Percentiles rank a stretch among this genome's conserved stretches.
phyloP scores from a whole-genome alignment of 176 grass and related monocot species.

The Carex littledalei region DNA sequence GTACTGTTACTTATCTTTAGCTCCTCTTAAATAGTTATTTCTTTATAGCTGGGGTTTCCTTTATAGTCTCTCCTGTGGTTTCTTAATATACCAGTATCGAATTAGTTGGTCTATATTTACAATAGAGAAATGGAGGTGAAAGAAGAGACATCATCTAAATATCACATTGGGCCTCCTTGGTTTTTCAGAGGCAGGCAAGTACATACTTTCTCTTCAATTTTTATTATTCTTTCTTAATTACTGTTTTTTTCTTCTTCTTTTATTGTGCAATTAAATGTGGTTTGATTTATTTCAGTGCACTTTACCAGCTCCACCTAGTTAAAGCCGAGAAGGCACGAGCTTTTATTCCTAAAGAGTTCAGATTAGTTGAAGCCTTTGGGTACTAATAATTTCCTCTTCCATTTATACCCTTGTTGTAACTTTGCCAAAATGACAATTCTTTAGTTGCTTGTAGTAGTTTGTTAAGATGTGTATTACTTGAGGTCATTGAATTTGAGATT shows the following conservation, averaged over 20 bases:
- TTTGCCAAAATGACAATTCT: neutral
- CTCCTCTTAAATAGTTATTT: neutral
- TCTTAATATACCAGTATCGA: neutral
- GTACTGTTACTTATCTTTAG: neutral
- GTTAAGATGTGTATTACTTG: slow-evolving; percentile 1
- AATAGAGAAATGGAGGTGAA: slow-evolving; percentile 35
- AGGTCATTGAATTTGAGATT: neutral
- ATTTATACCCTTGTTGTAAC: neutral
- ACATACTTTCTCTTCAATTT: slow-evolving; percentile 2
- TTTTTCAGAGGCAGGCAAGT: slow-evolving; percentile 85
- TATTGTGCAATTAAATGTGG: neutral
- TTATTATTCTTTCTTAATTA: neutral
- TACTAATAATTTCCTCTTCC: slow-evolving; percentile 11
- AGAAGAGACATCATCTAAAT: slow-evolving; percentile 32
- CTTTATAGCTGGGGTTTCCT: neutral
- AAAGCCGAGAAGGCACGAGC: slow-evolving; percentile 83
- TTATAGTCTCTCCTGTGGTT: neutral
- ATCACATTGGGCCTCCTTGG: slow-evolving; percentile 69
- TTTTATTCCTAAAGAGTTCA: slow-evolving; percentile 70
- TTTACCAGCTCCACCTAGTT: slow-evolving; percentile 95
- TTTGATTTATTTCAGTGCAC: slow-evolving; percentile 41
- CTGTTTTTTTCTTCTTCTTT: neutral
- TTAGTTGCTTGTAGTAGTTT: neutral
- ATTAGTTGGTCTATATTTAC: neutral
- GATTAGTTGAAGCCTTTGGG: slow-evolving; percentile 88